These are phyloP conservation scores for Saccharomyces hybrid DNA, from an alignment of 1,139 yeast genomes.

Conservation along the genomic window DNA sequence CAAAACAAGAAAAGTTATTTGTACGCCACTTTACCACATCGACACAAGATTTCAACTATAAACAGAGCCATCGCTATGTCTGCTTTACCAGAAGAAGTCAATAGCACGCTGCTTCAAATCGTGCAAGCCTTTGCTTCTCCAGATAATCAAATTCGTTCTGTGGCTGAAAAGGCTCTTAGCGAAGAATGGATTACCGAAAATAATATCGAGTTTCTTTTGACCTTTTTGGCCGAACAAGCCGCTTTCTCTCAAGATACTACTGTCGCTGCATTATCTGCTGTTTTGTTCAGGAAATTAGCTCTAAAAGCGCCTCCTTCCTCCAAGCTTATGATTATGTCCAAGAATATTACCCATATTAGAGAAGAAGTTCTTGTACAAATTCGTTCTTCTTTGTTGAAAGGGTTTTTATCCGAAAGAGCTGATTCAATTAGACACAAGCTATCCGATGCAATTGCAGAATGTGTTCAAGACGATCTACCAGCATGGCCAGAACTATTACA, in stretches of 20 bases:
- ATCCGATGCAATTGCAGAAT: conserved; percentile 90
- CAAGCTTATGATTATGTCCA: conserved; percentile 53
- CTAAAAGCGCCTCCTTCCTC: conserved; percentile 48
- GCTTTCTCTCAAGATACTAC: conserved; percentile 33
- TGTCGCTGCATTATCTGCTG: conserved; percentile 53
- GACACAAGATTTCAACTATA: neutral
- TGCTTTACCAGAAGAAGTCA: conserved; percentile 54
- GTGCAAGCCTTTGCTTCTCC: conserved; percentile 67
- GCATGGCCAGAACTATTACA: conserved; percentile 76
- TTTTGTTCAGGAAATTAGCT: conserved; percentile 79
- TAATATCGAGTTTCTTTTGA: conserved; percentile 59
- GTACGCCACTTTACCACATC: neutral
- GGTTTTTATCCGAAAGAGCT: conserved; percentile 41
- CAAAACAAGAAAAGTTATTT: neutral
- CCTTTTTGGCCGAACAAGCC: conserved; percentile 79
- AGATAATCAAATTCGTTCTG: conserved; percentile 63
- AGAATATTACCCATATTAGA: conserved; percentile 66
- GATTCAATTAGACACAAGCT: conserved; percentile 76
- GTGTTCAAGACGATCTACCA: conserved; percentile 59
- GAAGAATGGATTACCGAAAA: conserved; percentile 63
- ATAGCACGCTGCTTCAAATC: conserved; percentile 48
- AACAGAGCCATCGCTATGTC: conserved; percentile 36
- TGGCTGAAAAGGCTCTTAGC: conserved; percentile 69
- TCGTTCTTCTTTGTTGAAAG: conserved; percentile 37
- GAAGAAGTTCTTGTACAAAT: conserved; percentile 55